Base-by-base conservation (phyloP, 441 rosid genomes). In the Manihot esculenta region DNA sequence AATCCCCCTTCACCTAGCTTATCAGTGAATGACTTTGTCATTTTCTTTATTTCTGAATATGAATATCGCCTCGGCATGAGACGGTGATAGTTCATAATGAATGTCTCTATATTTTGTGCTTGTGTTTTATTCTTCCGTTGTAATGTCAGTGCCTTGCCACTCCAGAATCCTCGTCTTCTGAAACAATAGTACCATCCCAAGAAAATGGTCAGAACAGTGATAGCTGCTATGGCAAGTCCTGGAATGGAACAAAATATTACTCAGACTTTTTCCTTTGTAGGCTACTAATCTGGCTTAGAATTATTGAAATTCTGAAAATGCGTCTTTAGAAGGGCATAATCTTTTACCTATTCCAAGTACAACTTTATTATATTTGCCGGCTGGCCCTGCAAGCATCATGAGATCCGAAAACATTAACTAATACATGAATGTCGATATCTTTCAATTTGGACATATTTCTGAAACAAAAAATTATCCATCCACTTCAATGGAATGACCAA, bases 1-100 rank as follows among this genome's bases (percentile, higher is more conserved):
- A 44, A 78, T 15, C 87, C 86, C 3, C 86, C 87, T 70, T 72
- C 71, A 2, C 88, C 86, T 0, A 85, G 45, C 60, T 79, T 74
- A 26, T 72, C 33, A 0, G 3, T 49, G 53, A 80, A 80, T 47
- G 79, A 81, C 17, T 77, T 74, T 59, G 86, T 79, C 62, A 85
- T 83, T 62, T 64, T 81, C 75, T 74, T 81, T 44, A 81, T 49
- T 1, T 70, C 74, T 10, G 68, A 42, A 42, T 42, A 68, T 0
- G 42, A 50, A 44, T 60, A 62, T 10, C 57, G 20, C 10, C 53
- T 51, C 33, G 68, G 68, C 26, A 49, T 23, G 1, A 67, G 56
- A 53, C 57, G 61, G 8, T 53, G 62, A 45, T 62, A 44, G 11
- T 44, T 44, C 50, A 21, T 27, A 14, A 74, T 44, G 17, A 68